Conservation (phyloP, 208 protist genomes). For the Naegleria lovaniensis region DNA sequence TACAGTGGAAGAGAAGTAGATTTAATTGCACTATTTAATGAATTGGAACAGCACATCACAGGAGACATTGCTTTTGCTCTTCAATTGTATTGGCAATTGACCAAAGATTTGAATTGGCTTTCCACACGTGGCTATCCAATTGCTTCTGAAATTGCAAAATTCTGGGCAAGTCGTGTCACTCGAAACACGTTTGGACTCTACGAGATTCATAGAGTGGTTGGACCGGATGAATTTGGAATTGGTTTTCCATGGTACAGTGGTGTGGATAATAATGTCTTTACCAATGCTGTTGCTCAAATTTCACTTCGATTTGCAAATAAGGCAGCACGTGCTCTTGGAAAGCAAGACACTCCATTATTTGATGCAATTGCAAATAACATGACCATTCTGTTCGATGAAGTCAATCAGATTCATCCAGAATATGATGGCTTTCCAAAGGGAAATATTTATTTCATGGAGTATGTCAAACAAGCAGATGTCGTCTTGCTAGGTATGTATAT, state of each 20-base stretch:
- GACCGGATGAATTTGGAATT: conserved; percentile 48
- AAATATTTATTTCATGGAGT: conserved; percentile 31
- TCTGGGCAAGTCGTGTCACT: conserved; percentile 43
- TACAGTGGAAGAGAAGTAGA: neutral
- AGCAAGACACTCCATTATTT: neutral
- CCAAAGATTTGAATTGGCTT: conserved; percentile 36
- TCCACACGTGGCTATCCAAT: conserved; percentile 25
- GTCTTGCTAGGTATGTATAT: conserved; percentile 28
- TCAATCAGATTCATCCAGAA: neutral
- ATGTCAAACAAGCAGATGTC: conserved; percentile 44
- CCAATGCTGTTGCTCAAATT: conserved; percentile 43
- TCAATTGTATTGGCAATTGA: conserved; percentile 38
- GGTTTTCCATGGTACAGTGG: neutral
- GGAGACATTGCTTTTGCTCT: conserved; percentile 43
- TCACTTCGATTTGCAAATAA: conserved; percentile 16
- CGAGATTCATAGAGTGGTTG: conserved; percentile 40
- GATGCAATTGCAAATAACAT: neutral
- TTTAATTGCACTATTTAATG: neutral
- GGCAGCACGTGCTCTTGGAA: neutral
- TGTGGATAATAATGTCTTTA: conserved; percentile 48
- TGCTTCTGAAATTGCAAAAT: conserved; percentile 38
- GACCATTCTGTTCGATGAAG: conserved; percentile 4
- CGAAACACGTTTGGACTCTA: neutral
- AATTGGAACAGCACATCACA: conserved; percentile 48
- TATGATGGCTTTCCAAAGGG: conserved; percentile 38